These are phyloP conservation scores for Syzygium oleosum DNA, from an alignment of 345 rosid genomes.

Conservation along the genomic window DNA sequence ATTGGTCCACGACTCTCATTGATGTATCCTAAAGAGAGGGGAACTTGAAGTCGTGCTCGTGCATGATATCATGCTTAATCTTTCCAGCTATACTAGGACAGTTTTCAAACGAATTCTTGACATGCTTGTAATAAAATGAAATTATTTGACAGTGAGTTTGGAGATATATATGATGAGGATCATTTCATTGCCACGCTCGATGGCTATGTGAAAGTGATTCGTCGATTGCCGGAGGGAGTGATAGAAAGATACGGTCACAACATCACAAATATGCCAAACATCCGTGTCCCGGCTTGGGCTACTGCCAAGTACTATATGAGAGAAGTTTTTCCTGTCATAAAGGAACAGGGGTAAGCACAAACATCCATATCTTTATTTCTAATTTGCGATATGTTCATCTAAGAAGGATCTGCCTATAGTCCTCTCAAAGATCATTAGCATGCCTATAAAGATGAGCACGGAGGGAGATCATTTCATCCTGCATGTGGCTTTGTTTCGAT, in stretches of 20 bases:
- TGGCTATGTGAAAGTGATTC: slow-evolving; percentile 64
- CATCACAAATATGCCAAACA: slow-evolving; percentile 45
- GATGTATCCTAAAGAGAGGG: not conserved
- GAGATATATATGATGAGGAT: slow-evolving; percentile 77
- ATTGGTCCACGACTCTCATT: not conserved
- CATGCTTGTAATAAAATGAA: not conserved
- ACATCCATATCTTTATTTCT: not conserved
- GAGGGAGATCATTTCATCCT: not conserved
- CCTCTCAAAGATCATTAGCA: not conserved
- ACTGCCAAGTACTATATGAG: slow-evolving; percentile 48
- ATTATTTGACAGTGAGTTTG: slow-evolving; percentile 54
- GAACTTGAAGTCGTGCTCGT: not conserved
- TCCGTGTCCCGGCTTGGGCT: slow-evolving; percentile 84
- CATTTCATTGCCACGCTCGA: slow-evolving; percentile 64
- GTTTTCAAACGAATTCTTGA: not conserved
- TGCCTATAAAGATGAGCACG: not conserved
- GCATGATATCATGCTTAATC: not conserved
- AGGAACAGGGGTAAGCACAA: slow-evolving; percentile 56
- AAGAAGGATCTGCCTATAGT: not conserved
- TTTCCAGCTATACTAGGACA: not conserved
- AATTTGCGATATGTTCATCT: not conserved
- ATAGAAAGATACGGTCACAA: slow-evolving; percentile 52
- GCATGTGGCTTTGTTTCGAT: not conserved
- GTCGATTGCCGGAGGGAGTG: slow-evolving; percentile 57
- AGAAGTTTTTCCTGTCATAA: slow-evolving; percentile 61